Percentiles rank a stretch among this genome's conserved stretches.
Evolutionary conservation across 2,329 filamentous ascomycete genomes (phyloP).

Genomic region (Penicillium sp.): DNA sequence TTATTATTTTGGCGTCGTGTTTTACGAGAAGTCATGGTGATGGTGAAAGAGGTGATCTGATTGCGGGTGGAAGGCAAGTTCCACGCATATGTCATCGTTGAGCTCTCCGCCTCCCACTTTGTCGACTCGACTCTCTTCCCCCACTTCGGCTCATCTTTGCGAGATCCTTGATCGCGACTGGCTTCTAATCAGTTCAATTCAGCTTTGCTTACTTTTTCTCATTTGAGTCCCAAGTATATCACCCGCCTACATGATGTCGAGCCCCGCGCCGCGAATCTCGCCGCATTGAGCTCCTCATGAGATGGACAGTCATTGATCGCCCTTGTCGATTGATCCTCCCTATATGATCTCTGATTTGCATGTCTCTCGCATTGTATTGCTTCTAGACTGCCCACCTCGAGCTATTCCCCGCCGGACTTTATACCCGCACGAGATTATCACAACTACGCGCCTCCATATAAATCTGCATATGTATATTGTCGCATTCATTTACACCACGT

Average conservation of each 20-base stretch:
- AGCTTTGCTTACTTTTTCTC: background rate
- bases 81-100: constrained; percentile 8
- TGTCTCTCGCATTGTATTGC: background rate
- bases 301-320: constrained; percentile 10
- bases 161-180: background rate
- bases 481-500: background rate
- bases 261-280: constrained; percentile 2
- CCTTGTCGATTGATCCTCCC: constrained; percentile 1
- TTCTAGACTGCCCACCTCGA: background rate
- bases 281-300: constrained; percentile 11
- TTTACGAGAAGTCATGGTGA: constrained; percentile 9
- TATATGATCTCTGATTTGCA: background rate
- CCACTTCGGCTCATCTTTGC: background rate
- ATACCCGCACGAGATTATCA: constrained; percentile 4
- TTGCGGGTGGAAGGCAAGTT: background rate
- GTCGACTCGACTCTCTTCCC: background rate
- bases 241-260: constrained; percentile 6
- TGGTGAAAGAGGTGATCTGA: background rate
- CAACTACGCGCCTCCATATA: constrained; percentile 4
- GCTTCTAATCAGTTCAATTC: background rate
- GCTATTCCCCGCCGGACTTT: constrained; percentile 3
- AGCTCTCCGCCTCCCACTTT: background rate
- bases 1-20: constrained; percentile 17
- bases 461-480: background rate
- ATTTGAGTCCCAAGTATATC: background rate